Percentiles rank a stretch among this genome's conserved stretches.
These are phyloP conservation scores for Nakaseomyces glabratus DNA, from an alignment of 1,139 yeast genomes.

Conservation along the genomic window DNA sequence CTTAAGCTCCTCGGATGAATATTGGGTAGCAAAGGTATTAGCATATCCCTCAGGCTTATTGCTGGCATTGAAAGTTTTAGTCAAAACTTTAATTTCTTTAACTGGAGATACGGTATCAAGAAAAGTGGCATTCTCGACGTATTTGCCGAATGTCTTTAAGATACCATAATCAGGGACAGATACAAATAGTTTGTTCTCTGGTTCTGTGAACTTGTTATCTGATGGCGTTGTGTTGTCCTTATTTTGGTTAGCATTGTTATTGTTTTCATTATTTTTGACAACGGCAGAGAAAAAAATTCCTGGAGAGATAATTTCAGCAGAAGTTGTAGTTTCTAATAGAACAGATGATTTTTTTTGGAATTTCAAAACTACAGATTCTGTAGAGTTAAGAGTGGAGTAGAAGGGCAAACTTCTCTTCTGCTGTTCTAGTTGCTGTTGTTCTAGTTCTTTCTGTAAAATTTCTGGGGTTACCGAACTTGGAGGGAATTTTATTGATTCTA, in stretches of 20 bases:
- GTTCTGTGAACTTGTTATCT: neutral
- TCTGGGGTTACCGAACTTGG: constrained; percentile 59
- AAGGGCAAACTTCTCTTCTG: constrained; percentile 30
- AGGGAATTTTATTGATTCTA: constrained; percentile 58
- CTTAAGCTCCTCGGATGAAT: constrained; percentile 50
- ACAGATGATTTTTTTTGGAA: constrained; percentile 38
- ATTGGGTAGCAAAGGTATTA: constrained; percentile 79
- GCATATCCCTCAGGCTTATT: constrained; percentile 69
- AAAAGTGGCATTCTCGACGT: constrained; percentile 77
- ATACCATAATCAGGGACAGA: constrained; percentile 80
- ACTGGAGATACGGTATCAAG: constrained; percentile 55
- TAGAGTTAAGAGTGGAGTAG: constrained; percentile 23
- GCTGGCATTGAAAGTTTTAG: constrained; percentile 65
- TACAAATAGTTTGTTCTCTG: constrained; percentile 45
- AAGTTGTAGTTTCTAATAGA: constrained; percentile 34
- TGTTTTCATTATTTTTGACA: constrained; percentile 23
- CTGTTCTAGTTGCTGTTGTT: constrained; percentile 36
- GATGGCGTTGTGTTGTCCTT: neutral
- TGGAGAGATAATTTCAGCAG: constrained; percentile 60
- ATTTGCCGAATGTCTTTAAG: constrained; percentile 57
- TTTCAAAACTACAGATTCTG: constrained; percentile 30
- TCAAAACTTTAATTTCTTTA: constrained; percentile 63
- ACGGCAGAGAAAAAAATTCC: constrained; percentile 64
- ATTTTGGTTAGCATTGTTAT: constrained; percentile 4
- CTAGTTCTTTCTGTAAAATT: constrained; percentile 39